These are phyloP conservation scores for Selenicereus undatus DNA, from an alignment of 148 eudicot species.

Conservation along the genomic window DNA sequence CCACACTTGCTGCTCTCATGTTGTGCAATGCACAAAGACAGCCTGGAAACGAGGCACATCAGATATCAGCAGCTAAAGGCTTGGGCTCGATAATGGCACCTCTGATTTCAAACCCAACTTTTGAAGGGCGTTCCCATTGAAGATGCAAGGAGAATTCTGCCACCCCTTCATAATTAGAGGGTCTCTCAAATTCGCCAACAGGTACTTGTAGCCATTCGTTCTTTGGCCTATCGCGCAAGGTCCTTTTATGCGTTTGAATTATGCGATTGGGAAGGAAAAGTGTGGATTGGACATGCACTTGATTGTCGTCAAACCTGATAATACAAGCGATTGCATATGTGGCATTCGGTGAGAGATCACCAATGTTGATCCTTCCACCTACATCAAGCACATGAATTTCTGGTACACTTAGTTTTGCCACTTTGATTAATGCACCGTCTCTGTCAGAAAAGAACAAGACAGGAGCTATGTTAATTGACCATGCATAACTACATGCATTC, in stretches of 20 bases:
- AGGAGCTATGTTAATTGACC: neutral
- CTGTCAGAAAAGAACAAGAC: neutral
- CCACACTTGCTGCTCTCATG: constrained; percentile 6
- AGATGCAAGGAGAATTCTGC: neutral
- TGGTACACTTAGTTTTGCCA: constrained; percentile 31
- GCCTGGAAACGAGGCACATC: neutral
- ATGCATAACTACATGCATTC: neutral
- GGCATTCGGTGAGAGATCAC: constrained; percentile 39
- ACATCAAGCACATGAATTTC: constrained; percentile 48
- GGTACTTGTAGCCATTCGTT: constrained; percentile 9
- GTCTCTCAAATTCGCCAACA: constrained; percentile 11
- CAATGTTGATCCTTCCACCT: constrained; percentile 36
- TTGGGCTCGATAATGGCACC: constrained; percentile 19
- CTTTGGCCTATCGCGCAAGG: neutral
- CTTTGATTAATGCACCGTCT: constrained; percentile 15
- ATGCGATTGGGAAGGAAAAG: constrained; percentile 44
- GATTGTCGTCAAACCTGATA: constrained; percentile 46
- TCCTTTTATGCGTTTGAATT: neutral
- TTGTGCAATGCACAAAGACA: neutral
- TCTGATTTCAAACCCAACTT: constrained; percentile 8
- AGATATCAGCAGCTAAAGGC: neutral
- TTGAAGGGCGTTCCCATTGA: neutral
- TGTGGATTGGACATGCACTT: constrained; percentile 35
- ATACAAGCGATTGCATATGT: constrained; percentile 41
- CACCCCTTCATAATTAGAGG: neutral